Base-by-base conservation (phyloP, 768 basidiomycete genomes). In the Lentinula sp. region DNA sequence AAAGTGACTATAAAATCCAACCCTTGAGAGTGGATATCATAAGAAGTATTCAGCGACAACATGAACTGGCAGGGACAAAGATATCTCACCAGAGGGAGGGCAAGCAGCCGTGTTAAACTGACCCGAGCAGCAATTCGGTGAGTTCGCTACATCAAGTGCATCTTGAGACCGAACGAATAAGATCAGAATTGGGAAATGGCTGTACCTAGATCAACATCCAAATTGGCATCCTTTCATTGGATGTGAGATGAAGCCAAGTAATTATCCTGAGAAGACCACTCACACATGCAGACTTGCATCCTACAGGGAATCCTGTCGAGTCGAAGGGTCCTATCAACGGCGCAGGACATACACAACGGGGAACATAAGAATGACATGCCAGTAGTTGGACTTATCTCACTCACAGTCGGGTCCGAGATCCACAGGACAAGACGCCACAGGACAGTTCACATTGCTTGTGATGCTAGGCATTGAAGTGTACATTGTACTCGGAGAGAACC, bases 361-460 rank as follows among this genome's bases (percentile, higher is more conserved):
- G 8, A 48, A 23, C 18, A 59, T 41, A 20, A 41, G 28, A 28
- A 28, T 3, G 2, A 3, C 28, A 28, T 28, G 28, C 28, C 28
- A 28, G 28, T 28, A 3, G 28, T 28, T 28, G 28, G 28, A 28
- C 3, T 28, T 28, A 28, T 28, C 8, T 18, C 6, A 37, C 61
- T 36, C 18, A 57, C 55, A 62, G n/a, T 62, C 45, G 12, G 61
- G 61, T 13, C 61, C 61, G 33, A 62, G 39, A 65, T 90, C 87
- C 36, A 86, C 83, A 1, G 83, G 74, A 67, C 87, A 90, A 61
- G 79, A 74, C 1, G 86, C 79, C 18, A 81, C 70, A 35, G 69
- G 72, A 66, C 88, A 89, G 12, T 79, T 81, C 49, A 70, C 75
- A 68, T 78, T 79, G 72, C 84, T 87, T 57, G 72, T 74, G 63